Evolutionary conservation across 129 eudicot genomes (phyloP), one percentile per base, ranked within the genome.

Genomic region (Tanacetum coccineum): DNA sequence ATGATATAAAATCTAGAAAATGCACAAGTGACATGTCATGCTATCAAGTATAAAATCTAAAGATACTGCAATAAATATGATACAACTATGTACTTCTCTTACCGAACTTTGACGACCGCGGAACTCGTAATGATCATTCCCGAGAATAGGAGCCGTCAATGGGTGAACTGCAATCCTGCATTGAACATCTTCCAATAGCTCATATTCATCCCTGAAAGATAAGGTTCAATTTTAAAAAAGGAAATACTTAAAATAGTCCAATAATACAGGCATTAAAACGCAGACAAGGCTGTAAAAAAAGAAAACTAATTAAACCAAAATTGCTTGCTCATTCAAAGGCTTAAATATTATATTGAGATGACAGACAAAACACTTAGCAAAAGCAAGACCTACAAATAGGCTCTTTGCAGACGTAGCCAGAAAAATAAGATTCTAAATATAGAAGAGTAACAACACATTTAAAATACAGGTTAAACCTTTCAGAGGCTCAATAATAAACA

Each of bases 101-200:
- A 88, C 98, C 89, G 68, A 62, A 72, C 84, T 83, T 60, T 78
- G 91, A 74, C 96, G 96, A 74, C 91, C 63, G 52, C 96, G 95
- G 50, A 75, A 83, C 67, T 86, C 91, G 15, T 61, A 80, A 68
- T 92, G 96, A 70, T 78, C 83, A 75, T 88, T 88, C 19, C 96
- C 95, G 7, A 88, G 78, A 74, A 92, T 78, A 60, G 98, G 96
- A 70, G 91, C 79, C 13, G 98, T 92, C 82, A 88, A 63, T 0
- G 96, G 84, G 71, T 92, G 91, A 71, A 80, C 83, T 9, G 75
- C 89, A 69, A 92, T 81, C 77, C 91, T 84, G 9, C 86, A 82
- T 77, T 92, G 95, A 39, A 92, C 96, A 59, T 78, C 89, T 80
- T 88, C 85, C 78, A 92, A 77, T 47, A 92, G 82, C 75, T 85